Conservation (phyloP, 2,329 filamentous ascomycete genomes). For the Canariomyces notabilis region DNA sequence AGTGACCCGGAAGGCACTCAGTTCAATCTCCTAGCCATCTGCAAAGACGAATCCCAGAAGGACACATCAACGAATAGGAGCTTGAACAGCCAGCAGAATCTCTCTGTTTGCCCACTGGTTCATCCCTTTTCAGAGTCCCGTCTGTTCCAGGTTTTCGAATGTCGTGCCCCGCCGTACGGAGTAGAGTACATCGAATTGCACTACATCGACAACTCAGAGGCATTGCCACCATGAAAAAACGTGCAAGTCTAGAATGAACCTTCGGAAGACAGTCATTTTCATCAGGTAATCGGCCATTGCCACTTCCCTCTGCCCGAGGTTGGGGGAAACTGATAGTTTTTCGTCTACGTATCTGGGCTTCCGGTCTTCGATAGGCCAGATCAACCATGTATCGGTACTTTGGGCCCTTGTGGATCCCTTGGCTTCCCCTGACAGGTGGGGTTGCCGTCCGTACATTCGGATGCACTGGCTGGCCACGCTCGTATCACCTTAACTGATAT, state of each 20-base stretch:
- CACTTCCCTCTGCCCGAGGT: slow-evolving; percentile 10
- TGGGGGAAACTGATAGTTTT: neutral
- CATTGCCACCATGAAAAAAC: neutral
- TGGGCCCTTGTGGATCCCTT: slow-evolving; percentile 1
- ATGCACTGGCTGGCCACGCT: slow-evolving; percentile 16
- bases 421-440: slow-evolving; percentile 21
- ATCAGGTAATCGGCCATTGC: neutral
- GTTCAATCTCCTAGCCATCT: neutral
- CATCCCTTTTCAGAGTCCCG: too few species aligned
- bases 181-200: too few species aligned
- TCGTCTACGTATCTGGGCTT: neutral
- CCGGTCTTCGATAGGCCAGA: too few species aligned
- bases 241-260: neutral
- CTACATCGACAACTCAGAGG: too few species aligned
- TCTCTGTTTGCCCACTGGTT: too few species aligned
- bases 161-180: too few species aligned
- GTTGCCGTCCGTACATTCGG: slow-evolving; percentile 18
- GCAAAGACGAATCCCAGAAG: neutral
- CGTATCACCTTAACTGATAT: too few species aligned
- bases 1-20: too few species aligned
- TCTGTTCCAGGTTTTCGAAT: too few species aligned
- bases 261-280: neutral
- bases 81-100: neutral
- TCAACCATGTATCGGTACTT: slow-evolving; percentile 21
- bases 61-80: neutral